A percentile compares a stretch with the other conserved stretches of the same genome.
Conservation (phyloP, 306 rosid species). For the Arachis stenosperma region DNA sequence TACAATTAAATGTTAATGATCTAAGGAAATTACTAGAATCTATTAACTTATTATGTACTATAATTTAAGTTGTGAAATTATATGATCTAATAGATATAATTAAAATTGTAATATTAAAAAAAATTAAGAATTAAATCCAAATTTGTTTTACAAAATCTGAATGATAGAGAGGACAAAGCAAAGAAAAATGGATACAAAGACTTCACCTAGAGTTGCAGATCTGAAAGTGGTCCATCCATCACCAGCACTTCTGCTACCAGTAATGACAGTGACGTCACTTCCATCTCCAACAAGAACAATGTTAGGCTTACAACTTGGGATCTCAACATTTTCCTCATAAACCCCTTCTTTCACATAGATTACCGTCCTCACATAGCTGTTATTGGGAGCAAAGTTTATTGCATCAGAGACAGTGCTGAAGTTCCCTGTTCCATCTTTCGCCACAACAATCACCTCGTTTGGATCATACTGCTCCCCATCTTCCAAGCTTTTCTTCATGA, state of each 20-base stretch:
- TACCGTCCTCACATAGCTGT: conserved; percentile 57
- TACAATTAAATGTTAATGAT: no score
- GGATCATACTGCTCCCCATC: conserved; percentile 47
- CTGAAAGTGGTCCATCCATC: conserved; percentile 86
- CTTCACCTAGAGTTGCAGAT: conserved; percentile 78
- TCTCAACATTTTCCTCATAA: conserved; percentile 76
- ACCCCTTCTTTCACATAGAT: conserved; percentile 69
- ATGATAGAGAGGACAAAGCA: background rate
- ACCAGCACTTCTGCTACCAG: conserved; percentile 58
- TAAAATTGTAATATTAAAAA: no score
- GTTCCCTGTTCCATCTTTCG: conserved; percentile 73
- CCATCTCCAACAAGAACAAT: conserved; percentile 80
- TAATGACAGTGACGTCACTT: conserved; percentile 65
- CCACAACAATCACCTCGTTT: conserved; percentile 56
- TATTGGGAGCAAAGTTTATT: conserved; percentile 67
- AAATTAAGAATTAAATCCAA: no score
- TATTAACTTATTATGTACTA: no score
- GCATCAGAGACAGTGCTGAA: conserved; percentile 69
- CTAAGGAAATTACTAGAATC: no score
- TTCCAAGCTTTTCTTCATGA: conserved; percentile 32
- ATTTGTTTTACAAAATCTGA: background rate
- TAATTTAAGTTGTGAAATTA: background rate
- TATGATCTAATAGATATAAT: no score
- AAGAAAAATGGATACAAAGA: conserved; percentile 11
- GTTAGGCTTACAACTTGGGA: conserved; percentile 70